These are phyloP conservation scores for Calocybe gangraenosa DNA, from an alignment of 768 basidiomycete species.

Conservation along the genomic window DNA sequence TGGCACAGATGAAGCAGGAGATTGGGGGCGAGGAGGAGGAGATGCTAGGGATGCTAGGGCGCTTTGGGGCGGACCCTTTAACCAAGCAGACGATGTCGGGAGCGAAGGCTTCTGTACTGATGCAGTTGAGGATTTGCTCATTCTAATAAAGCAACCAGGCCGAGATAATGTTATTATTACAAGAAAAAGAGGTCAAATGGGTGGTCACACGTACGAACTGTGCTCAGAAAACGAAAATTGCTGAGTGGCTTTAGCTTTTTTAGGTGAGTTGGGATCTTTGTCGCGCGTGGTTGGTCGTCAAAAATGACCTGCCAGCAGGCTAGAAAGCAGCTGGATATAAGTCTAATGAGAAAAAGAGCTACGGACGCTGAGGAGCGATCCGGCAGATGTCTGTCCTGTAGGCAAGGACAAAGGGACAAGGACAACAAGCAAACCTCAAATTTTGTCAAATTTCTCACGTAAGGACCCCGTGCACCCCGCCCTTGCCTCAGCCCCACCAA, in stretches of 20 bases:
- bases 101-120: slow-evolving; percentile 70
- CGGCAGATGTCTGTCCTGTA: slow-evolving; percentile 35
- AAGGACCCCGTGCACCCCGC: slow-evolving; percentile 19
- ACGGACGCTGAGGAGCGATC: slow-evolving; percentile 45
- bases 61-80: slow-evolving; percentile 78
- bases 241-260: slow-evolving; percentile 25
- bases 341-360: slow-evolving; percentile 35
- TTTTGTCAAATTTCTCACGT: slow-evolving; percentile 17
- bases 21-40: slow-evolving; percentile 72
- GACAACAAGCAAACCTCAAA: slow-evolving; percentile 23
- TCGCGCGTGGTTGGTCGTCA: slow-evolving; percentile 74
- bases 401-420: slow-evolving; percentile 38
- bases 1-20: slow-evolving; percentile 60
- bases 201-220: slow-evolving; percentile 37
- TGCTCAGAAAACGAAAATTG: slow-evolving; percentile 32
- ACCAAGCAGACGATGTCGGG: slow-evolving; percentile 85
- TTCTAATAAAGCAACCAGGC: slow-evolving; percentile 51
- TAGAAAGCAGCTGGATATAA: slow-evolving; percentile 56
- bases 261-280: slow-evolving; percentile 46
- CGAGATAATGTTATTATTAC: too few relatives aligned
- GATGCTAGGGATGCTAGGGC: slow-evolving; percentile 31
- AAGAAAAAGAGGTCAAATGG: slow-evolving; percentile 5
- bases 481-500: neutral
- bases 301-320: slow-evolving; percentile 92
- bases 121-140: slow-evolving; percentile 88